Conservation (phyloP, 1,284 basidiomycete species). For the Cryptococcus maquisensis region DNA sequence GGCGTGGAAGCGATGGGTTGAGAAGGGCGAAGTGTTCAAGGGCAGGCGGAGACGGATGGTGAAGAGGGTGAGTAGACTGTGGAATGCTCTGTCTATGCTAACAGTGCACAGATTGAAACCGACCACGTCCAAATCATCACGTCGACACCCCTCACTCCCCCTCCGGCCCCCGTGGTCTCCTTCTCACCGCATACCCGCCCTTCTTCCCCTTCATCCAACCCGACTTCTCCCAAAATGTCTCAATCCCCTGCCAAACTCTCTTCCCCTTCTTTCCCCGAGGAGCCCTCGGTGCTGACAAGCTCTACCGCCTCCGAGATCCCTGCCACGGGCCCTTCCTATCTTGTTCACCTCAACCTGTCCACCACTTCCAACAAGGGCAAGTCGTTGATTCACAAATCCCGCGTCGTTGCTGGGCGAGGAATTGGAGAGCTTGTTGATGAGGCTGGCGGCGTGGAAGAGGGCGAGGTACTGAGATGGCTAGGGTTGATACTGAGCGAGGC, state of each 20-base stretch:
- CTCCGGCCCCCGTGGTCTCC: conserved; percentile 25
- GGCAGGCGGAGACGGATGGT: conserved; percentile 46
- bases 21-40: conserved; percentile 43
- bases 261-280: conserved; percentile 1
- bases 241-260: neutral
- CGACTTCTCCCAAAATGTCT: conserved; percentile 9
- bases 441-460: conserved; percentile 42
- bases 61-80: conserved; percentile 39
- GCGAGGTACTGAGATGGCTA: conserved; percentile 40
- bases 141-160: conserved; percentile 31
- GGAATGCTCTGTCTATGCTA: neutral
- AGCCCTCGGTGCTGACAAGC: conserved; percentile 5
- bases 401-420: conserved; percentile 30
- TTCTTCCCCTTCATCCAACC: conserved; percentile 8
- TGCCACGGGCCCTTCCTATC: conserved; percentile 34
- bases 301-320: neutral
- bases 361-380: conserved; percentile 46
- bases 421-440: conserved; percentile 43
- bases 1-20: conserved; percentile 46
- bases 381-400: conserved; percentile 37
- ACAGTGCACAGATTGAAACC: conserved; percentile 40
- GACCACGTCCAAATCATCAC: conserved; percentile 41
- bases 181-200: conserved; percentile 39
- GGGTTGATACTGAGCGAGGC: conserved; percentile 29
- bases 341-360: conserved; percentile 33